Evolutionary conservation across 1,139 yeast species (phyloP).

Genomic region (Scheffersomyces stambukii): DNA sequence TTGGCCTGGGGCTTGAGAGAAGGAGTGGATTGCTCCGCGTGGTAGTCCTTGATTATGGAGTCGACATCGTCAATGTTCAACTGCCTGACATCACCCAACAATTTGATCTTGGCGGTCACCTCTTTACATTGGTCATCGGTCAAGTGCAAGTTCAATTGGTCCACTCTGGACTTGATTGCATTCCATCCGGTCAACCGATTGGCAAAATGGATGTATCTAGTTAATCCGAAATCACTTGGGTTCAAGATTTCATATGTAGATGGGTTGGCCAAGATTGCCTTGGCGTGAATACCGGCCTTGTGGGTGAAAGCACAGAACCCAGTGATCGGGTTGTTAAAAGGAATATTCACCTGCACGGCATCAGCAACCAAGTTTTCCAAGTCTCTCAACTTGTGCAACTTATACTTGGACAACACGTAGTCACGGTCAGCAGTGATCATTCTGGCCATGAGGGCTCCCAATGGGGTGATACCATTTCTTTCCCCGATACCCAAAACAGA

Average conservation of each 20-base stretch:
- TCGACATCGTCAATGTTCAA: slow-evolving; percentile 96
- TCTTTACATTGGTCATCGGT: slow-evolving; percentile 94
- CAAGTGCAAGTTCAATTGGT: slow-evolving; percentile 85
- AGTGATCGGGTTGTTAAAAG: slow-evolving; percentile 97
- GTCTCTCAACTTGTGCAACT: slow-evolving; percentile 93
- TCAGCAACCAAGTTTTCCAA: slow-evolving; percentile 95
- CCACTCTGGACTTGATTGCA: slow-evolving; percentile 97
- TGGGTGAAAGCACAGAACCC: slow-evolving; percentile 99
- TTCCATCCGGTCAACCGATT: slow-evolving; percentile 99
- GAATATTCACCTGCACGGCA: slow-evolving; percentile 94
- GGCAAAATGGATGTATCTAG: slow-evolving; percentile 95
- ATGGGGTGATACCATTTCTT: slow-evolving; percentile 96
- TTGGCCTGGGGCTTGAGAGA: not conserved
- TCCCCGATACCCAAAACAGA: slow-evolving; percentile 98
- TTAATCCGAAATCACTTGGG: slow-evolving; percentile 92
- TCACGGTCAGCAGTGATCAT: slow-evolving; percentile 99
- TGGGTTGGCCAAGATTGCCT: slow-evolving; percentile 97
- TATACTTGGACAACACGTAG: slow-evolving; percentile 90
- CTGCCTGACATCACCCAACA: slow-evolving; percentile 92
- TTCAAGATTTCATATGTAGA: slow-evolving; percentile 94
- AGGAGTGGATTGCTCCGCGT: slow-evolving; percentile 50
- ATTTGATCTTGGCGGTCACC: slow-evolving; percentile 88
- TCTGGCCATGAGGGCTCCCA: slow-evolving; percentile 98
- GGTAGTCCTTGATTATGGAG: slow-evolving; percentile 91
- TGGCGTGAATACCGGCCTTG: slow-evolving; percentile 99